phyloP scores from a whole-genome alignment of 83 land plant species.

The Picea engelmannii region DNA sequence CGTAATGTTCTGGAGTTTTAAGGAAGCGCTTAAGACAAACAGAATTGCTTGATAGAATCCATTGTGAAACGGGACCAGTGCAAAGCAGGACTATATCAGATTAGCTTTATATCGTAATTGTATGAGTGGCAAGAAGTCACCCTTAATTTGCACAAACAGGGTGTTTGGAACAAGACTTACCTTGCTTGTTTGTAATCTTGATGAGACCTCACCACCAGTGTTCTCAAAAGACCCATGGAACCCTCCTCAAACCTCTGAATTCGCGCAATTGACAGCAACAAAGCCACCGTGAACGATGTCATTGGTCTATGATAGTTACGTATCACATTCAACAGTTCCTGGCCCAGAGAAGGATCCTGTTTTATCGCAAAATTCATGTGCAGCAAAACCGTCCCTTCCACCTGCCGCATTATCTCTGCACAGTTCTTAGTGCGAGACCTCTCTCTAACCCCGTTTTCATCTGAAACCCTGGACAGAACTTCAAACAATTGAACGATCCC shows the following conservation, averaged over 20 bases:
- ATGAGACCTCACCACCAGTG: constrained; percentile 45
- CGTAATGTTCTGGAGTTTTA: no score
- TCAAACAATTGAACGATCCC: constrained; percentile 70
- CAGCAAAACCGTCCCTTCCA: constrained; percentile 87
- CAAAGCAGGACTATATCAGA: no score
- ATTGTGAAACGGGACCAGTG: no score
- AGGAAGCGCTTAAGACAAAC: no score
- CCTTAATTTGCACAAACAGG: not conserved
- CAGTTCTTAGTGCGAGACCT: constrained; percentile 9
- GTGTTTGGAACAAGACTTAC: constrained; percentile 24
- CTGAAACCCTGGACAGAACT: constrained; percentile 8
- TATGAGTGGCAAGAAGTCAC: not conserved
- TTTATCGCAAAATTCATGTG: constrained; percentile 93
- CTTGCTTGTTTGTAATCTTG: constrained; percentile 57
- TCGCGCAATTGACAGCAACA: constrained; percentile 76
- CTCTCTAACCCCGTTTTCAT: not conserved
- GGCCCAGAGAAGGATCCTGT: constrained; percentile 88
- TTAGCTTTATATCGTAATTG: no score
- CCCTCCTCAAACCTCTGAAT: constrained; percentile 76
- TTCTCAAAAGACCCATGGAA: constrained; percentile 57
- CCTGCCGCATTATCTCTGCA: constrained; percentile 59
- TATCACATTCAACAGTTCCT: constrained; percentile 58
- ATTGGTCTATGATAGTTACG: constrained; percentile 35
- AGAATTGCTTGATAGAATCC: no score
- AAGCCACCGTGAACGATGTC: constrained; percentile 64